These are phyloP conservation scores for Microcos paniculata DNA, from an alignment of 345 rosid species.

Conservation along the genomic window DNA sequence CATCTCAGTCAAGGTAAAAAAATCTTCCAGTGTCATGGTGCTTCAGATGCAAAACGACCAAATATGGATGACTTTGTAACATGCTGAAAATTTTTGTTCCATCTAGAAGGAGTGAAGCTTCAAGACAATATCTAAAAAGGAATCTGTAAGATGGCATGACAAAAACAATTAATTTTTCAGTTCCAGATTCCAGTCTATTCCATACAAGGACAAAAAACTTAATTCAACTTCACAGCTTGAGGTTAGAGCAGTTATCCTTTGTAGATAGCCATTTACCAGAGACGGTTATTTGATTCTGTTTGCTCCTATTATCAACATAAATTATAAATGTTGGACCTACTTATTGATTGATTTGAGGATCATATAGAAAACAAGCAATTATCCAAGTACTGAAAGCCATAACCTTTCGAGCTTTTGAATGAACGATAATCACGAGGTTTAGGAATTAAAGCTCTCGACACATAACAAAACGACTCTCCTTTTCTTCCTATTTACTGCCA, in stretches of 20 bases:
- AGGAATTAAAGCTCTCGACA: background rate
- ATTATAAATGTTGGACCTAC: background rate
- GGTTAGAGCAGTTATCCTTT: background rate
- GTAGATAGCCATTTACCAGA: background rate
- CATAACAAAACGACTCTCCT: background rate
- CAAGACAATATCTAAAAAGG: background rate
- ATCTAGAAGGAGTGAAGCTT: constrained; percentile 25
- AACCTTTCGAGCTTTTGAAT: background rate
- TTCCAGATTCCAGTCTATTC: background rate
- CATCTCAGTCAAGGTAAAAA: constrained; percentile 83
- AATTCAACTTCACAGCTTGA: background rate
- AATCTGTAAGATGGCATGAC: constrained; percentile 33
- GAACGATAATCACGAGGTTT: background rate
- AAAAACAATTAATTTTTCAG: constrained; percentile 14
- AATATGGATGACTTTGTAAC: constrained; percentile 27
- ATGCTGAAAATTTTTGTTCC: constrained; percentile 29
- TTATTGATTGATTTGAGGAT: background rate
- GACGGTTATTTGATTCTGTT: background rate
- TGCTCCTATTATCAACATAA: background rate
- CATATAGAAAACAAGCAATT: background rate
- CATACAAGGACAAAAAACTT: background rate
- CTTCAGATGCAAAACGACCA: constrained; percentile 49
- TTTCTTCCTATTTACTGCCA: background rate
- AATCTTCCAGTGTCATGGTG: constrained; percentile 88
- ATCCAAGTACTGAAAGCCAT: background rate